Conservation (phyloP, 164 flowering plant genomes). For the Piper longum region DNA sequence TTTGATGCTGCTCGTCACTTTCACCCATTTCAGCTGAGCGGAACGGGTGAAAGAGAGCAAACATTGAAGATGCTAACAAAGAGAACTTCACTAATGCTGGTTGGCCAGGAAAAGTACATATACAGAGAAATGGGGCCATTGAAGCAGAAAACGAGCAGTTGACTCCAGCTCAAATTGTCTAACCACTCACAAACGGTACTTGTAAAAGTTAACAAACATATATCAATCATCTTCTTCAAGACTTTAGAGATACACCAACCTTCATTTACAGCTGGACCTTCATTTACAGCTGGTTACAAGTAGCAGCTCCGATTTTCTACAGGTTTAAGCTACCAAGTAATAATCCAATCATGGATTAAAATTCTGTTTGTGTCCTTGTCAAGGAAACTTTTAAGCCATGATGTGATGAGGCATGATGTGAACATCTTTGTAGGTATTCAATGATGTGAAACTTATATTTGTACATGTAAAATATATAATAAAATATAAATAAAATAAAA, state of each 20-base stretch:
- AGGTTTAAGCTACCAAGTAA: conserved; percentile 15
- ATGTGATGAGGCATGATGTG: background rate
- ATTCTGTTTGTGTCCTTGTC: background rate
- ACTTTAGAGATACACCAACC: conserved; percentile 22
- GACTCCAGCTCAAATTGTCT: conserved; percentile 25
- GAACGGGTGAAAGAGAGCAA: background rate
- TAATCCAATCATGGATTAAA: background rate
- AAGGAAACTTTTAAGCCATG: background rate
- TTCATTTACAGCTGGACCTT: conserved; percentile 54
- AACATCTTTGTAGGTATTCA: background rate
- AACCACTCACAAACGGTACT: background rate
- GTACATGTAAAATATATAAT: too few relatives aligned
- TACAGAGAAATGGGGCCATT: conserved; percentile 9
- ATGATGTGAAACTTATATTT: too few relatives aligned
- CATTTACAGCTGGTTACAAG: conserved; percentile 47
- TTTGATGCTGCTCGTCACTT: conserved; percentile 14
- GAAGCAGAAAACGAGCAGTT: conserved; percentile 8
- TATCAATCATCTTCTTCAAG: conserved; percentile 10
- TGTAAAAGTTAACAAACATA: background rate
- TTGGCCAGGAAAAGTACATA: conserved; percentile 12
- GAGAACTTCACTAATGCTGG: conserved; percentile 5
- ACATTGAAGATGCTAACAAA: background rate
- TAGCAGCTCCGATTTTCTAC: conserved; percentile 19
- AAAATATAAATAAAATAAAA: background rate
- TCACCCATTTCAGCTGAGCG: background rate